phyloP scores from a whole-genome alignment of 495 filamentous ascomycete genomes.

The Pseudotulostoma volvatum region DNA sequence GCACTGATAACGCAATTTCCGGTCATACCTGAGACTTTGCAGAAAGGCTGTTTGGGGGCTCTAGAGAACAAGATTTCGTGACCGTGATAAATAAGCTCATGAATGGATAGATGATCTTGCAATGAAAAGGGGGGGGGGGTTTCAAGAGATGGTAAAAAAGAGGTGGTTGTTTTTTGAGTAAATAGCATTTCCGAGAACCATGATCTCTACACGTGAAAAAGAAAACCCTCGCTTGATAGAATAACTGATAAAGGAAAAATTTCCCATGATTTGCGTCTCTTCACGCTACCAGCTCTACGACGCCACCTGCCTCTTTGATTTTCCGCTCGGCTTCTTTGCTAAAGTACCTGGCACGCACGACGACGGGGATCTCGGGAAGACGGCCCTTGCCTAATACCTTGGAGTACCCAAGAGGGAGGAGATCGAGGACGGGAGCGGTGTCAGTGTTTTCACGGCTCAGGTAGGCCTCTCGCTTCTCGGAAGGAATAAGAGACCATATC shows the following conservation, averaged over 20 bases:
- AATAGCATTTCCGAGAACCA: no score
- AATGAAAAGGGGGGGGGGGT: no score
- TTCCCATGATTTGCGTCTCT: no score
- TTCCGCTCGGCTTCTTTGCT: slow-evolving; percentile 81
- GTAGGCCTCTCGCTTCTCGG: slow-evolving; percentile 73
- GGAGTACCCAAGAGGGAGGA: slow-evolving; percentile 78
- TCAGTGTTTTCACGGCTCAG: slow-evolving; percentile 46
- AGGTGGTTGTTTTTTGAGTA: no score
- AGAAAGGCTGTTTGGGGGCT: no score
- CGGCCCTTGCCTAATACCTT: slow-evolving; percentile 91
- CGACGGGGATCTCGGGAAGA: slow-evolving; percentile 66
- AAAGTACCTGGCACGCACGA: slow-evolving; percentile 79
- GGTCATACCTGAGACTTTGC: no score
- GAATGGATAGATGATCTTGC: no score
- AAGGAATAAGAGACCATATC: slow-evolving; percentile 72
- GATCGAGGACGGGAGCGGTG: slow-evolving; percentile 81
- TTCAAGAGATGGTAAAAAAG: no score
- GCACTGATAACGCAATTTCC: no score
- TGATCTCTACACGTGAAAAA: no score
- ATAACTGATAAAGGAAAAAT: not conserved
- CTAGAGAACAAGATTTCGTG: no score
- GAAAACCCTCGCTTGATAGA: not conserved
- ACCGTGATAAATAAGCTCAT: no score
- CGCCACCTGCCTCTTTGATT: slow-evolving; percentile 81
- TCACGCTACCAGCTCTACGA: slow-evolving; percentile 85